Base-by-base conservation (phyloP, 2,329 filamentous ascomycete genomes). In the Colletotrichum sp. region DNA sequence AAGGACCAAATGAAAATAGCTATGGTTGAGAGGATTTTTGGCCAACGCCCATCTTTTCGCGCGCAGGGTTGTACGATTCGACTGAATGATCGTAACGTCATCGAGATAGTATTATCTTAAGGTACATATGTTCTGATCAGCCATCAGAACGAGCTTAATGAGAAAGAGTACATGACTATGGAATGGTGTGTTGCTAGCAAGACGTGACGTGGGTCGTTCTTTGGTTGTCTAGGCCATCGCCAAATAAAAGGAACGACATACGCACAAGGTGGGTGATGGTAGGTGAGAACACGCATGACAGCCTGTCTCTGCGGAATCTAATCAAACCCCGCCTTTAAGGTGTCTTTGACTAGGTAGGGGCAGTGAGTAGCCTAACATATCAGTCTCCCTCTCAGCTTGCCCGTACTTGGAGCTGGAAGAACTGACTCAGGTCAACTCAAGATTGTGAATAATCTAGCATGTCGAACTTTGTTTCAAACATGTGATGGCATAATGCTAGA, bases 251-350 rank as follows among this genome's bases (percentile, higher is more conserved):
- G 10, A 21, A 48, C n/a, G 0, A 21, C 9, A n/a, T 13, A n/a
- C 12, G 43, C 10, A 21, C n/a, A n/a, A n/a, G n/a, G n/a, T 7
- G 2, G n/a, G 10, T 21, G 5, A 12, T 21, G 1, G 2, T 48
- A 7, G 43, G 4, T 21, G 3, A 48, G 43, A 3, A 52, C 10
- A 13, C 5, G n/a, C n/a, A 52, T 52, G 43, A 21, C 43, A 7
- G 3, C 4, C 43, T 21, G 43, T 48, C 9, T 21, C n/a, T 21
- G 43, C 43, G 2, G 18, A 52, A 21, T 52, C 43, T 13, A 3
- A 21, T 7, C 43, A 13, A 7, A 4, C 10, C 2, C 4, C 10
- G 10, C n/a, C 43, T 52, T 3, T 0, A 52, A 21, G n/a, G 0
- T 21, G 4, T 0, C 2, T 13, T 21, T 52, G n/a, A 21, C 10